These are phyloP conservation scores for Hymenoscyphus albidus DNA, from an alignment of 2,329 filamentous ascomycete genomes.

Conservation along the genomic window DNA sequence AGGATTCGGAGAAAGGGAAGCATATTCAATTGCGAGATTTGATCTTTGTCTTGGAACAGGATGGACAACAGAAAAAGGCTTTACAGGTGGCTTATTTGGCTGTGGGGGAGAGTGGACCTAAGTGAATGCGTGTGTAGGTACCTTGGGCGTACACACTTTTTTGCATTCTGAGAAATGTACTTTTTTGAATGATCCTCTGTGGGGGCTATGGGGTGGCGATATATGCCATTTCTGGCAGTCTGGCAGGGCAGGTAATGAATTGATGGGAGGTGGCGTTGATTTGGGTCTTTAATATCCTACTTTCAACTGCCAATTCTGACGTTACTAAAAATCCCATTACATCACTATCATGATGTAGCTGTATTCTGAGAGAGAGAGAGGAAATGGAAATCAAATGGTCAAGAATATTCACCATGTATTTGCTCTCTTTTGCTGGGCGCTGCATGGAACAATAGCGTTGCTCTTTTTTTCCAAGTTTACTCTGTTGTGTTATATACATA, in stretches of 20 bases:
- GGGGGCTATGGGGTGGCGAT: not conserved
- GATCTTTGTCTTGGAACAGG: conserved; percentile 72
- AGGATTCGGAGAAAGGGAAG: conserved; percentile 71
- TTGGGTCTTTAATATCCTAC: no score
- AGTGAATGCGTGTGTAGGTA: conserved; percentile 31
- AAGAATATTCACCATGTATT: not conserved
- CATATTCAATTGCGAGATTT: conserved; percentile 84
- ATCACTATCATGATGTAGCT: not conserved
- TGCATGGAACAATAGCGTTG: conserved; percentile 12
- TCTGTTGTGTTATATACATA: not conserved
- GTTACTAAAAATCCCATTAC: no score
- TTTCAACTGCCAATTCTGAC: no score
- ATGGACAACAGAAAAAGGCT: conserved; percentile 63
- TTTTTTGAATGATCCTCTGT: not conserved
- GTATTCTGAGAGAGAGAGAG: not conserved
- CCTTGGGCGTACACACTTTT: not conserved
- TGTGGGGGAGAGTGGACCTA: conserved; percentile 31
- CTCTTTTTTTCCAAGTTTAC: not conserved
- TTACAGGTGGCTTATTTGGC: conserved; percentile 45
- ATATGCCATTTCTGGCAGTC: not conserved
- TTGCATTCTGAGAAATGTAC: not conserved
- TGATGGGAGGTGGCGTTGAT: no score
- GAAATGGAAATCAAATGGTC: not conserved
- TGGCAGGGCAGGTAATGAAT: no score
- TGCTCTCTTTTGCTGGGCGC: conserved; percentile 8